Percentiles rank a stretch among this genome's conserved stretches.
phyloP scores from a whole-genome alignment of 495 filamentous ascomycete species.

The Hypomontagnella monticulosa region DNA sequence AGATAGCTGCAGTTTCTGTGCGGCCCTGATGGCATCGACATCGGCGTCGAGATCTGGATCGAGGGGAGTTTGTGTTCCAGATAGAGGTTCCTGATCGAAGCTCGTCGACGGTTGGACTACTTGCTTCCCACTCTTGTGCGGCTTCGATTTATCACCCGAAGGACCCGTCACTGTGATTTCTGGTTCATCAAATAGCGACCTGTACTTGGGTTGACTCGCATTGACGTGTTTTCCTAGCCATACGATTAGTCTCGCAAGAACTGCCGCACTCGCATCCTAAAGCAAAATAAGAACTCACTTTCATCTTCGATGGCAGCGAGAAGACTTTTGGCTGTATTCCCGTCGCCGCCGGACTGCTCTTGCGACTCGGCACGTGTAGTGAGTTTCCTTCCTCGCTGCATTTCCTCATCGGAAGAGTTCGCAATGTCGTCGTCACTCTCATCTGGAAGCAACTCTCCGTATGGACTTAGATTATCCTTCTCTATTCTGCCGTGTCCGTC shows the following conservation, averaged over 20 bases:
- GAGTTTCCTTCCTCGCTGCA: slow-evolving; percentile 60
- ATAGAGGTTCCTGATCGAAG: slow-evolving; percentile 73
- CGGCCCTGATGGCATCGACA: slow-evolving; percentile 80
- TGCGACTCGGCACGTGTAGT: slow-evolving; percentile 49
- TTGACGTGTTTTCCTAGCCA: slow-evolving; percentile 53
- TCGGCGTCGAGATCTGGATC: slow-evolving; percentile 90
- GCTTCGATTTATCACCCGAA: slow-evolving; percentile 62
- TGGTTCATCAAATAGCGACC: slow-evolving; percentile 69
- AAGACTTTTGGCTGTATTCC: slow-evolving; percentile 61
- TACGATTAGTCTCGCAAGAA: slow-evolving; percentile 28
- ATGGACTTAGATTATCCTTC: slow-evolving; percentile 73
- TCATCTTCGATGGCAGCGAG: slow-evolving; percentile 80
- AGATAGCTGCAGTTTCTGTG: slow-evolving; percentile 82
- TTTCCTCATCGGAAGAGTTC: slow-evolving; percentile 61
- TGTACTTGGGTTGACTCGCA: slow-evolving; percentile 52
- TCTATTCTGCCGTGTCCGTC: slow-evolving; percentile 69
- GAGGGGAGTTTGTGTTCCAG: slow-evolving; percentile 77
- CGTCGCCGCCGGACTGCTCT: slow-evolving; percentile 41
- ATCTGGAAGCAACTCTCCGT: slow-evolving; percentile 66
- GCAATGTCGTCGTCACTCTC: slow-evolving; percentile 64
- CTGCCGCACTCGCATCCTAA: neutral
- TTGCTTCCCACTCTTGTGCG: slow-evolving; percentile 59
- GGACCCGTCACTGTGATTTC: slow-evolving; percentile 72
- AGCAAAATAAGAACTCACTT: slow-evolving; percentile 63
- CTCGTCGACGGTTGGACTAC: slow-evolving; percentile 83